These are phyloP conservation scores for Trichoderma gracile DNA, from an alignment of 2,329 filamentous ascomycete species.

Conservation along the genomic window DNA sequence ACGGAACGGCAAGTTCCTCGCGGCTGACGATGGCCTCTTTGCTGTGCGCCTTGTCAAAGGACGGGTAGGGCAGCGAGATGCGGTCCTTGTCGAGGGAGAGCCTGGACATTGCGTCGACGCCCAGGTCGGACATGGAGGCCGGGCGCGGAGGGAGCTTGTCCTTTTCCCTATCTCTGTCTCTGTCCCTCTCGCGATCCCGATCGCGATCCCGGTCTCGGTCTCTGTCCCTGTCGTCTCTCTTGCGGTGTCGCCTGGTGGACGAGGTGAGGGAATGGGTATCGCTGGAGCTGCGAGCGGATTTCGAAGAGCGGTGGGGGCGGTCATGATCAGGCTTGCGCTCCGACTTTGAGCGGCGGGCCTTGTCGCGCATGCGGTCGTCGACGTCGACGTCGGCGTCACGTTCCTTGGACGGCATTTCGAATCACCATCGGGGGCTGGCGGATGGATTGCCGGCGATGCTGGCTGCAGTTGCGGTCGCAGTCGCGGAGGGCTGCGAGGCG, in stretches of 20 bases:
- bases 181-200: conserved; percentile 39
- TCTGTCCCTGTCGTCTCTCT: conserved; percentile 32
- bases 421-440: conserved; percentile 36
- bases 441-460: not conserved
- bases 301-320: conserved; percentile 37
- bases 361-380: conserved; percentile 44
- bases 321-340: conserved; percentile 41
- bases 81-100: conserved; percentile 46
- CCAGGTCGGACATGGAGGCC: conserved; percentile 51
- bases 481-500: conserved; percentile 2
- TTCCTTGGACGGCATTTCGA: conserved; percentile 45
- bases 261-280: conserved; percentile 45
- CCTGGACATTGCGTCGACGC: conserved; percentile 43
- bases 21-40: conserved; percentile 75
- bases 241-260: conserved; percentile 39
- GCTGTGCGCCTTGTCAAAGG: conserved; percentile 87
- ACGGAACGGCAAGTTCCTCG: conserved; percentile 49
- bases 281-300: conserved; percentile 47
- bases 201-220: conserved; percentile 42
- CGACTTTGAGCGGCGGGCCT: conserved; percentile 43
- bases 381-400: conserved; percentile 44
- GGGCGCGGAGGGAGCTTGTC: conserved; percentile 33
- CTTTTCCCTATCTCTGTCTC: conserved; percentile 39
- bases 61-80: conserved; percentile 69
- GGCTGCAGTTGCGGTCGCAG: not conserved